Evolutionary conservation across 176 grass and related monocot genomes (phyloP).

Genomic region (Stipa capillata): DNA sequence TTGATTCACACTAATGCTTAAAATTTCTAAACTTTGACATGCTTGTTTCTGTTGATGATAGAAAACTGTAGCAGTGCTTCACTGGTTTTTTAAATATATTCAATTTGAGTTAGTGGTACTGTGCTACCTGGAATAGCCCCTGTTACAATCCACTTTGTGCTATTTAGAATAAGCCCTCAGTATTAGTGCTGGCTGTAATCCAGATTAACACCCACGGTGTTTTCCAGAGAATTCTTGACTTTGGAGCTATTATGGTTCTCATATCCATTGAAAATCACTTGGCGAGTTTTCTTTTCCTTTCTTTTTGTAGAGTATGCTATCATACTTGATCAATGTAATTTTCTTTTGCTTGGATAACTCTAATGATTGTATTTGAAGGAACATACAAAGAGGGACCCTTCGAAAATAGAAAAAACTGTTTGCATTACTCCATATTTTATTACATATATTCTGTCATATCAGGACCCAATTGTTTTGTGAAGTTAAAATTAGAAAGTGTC

Average conservation of each 20-base stretch:
- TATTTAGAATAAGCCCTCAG: neutral
- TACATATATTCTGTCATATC: conserved; percentile 1
- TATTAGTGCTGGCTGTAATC: neutral
- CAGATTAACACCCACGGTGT: neutral
- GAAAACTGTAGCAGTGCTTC: neutral
- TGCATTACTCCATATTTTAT: neutral
- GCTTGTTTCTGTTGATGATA: neutral
- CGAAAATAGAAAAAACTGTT: neutral
- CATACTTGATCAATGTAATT: conserved; percentile 3
- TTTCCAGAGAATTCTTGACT: neutral
- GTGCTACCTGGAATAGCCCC: neutral
- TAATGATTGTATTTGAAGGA: conserved; percentile 14
- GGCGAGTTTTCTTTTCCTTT: too few relatives aligned
- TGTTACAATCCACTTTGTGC: neutral
- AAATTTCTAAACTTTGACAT: neutral
- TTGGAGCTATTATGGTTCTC: neutral
- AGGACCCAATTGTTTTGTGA: neutral
- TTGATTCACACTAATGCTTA: conserved; percentile 7
- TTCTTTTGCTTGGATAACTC: neutral
- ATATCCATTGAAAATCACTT: neutral
- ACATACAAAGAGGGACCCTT: neutral
- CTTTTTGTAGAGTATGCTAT: neutral
- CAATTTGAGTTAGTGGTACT: neutral
- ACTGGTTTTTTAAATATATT: neutral
- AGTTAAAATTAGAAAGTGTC: neutral